Base-by-base conservation (phyloP, 352 stramenopile genomes). In the Phytopythium montanum region DNA sequence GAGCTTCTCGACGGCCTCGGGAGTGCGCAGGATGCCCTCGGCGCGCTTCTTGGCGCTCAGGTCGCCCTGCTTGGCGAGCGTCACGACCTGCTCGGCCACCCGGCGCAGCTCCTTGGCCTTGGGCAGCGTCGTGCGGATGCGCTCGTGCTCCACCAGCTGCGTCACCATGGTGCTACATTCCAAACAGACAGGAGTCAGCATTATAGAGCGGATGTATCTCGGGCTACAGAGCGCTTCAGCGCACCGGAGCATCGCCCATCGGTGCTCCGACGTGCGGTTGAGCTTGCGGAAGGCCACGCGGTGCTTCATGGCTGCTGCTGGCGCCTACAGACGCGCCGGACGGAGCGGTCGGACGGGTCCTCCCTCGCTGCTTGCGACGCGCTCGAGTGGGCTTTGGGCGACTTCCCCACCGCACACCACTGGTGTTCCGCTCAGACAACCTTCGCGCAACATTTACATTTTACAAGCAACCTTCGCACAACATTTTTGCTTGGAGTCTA, bases 141-240 rank as follows among this genome's bases (percentile, higher is more conserved):
- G 91, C 71, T 99, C 97, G 72, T 99, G 95, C 65, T 98, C 96
- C 65, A 99, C 96, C 54, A 99, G 81, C 59, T 97, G 97, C 59
- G 95, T 98, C 51, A 98, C 90, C 85, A 98, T 97, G 42, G 97
- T 99, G 44, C 84, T 95, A 59, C 23, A 57, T 18, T 29, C 18
- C 23, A 50, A 21, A 36, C 1, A 38, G 29, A 42, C 29, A 36
- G 9, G 33, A 16, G 33, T 38, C 33, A 38, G 33, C 5, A 6
- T 12, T 38, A n/a, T 28, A 8, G 42, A 49, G 28, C 53, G 60
- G 52, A 18, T 53, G 38, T 54, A 59, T 48, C 45, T 52, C 8
- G 36, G 14, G 34, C 53, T 44, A 23, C 26, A 66, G 25, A 60
- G 46, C 23, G 16, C 46, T 6, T 10, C 34, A 8, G 81, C 77